Conservation (phyloP, 176 grass and related monocot genomes). For the Themeda triandra region DNA sequence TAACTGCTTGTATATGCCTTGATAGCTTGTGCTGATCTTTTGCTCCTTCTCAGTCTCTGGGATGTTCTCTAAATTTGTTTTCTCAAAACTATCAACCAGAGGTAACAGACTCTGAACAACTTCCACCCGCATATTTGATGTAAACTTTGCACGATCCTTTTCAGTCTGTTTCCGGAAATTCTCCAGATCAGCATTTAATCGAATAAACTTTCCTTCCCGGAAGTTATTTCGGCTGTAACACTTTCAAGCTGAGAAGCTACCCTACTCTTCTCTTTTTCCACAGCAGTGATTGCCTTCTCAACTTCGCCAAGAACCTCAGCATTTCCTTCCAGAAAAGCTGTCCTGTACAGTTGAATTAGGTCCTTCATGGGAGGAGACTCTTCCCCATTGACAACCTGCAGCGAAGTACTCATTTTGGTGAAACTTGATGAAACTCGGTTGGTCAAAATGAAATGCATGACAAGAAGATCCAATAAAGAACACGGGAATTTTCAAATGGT, state of each 20-base stretch:
- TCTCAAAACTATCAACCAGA: constrained; percentile 86
- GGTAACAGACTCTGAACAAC: constrained; percentile 66
- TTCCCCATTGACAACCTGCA: constrained; percentile 48
- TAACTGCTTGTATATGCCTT: constrained; percentile 84
- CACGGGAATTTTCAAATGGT: background rate
- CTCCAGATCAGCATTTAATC: constrained; percentile 88
- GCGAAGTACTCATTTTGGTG: background rate
- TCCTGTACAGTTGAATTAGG: constrained; percentile 76
- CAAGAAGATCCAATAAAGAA: background rate
- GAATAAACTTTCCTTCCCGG: constrained; percentile 73
- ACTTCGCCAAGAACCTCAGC: constrained; percentile 55
- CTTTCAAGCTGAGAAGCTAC: constrained; percentile 50
- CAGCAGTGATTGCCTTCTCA: constrained; percentile 52
- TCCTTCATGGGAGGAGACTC: constrained; percentile 62
- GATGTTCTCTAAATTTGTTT: constrained; percentile 51
- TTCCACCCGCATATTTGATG: constrained; percentile 77
- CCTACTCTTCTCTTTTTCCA: constrained; percentile 60
- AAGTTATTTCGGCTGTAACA: constrained; percentile 60
- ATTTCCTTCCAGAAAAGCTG: constrained; percentile 65
- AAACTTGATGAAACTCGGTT: constrained; percentile 14
- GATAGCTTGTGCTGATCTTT: constrained; percentile 76
- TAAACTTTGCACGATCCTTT: constrained; percentile 77
- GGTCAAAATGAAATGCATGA: constrained; percentile 10
- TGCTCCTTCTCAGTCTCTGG: constrained; percentile 76
- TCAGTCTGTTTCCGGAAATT: constrained; percentile 92